These are phyloP conservation scores for Zhuliangozyma parablackwelliae DNA, from an alignment of 1,139 yeast genomes.

Conservation along the genomic window DNA sequence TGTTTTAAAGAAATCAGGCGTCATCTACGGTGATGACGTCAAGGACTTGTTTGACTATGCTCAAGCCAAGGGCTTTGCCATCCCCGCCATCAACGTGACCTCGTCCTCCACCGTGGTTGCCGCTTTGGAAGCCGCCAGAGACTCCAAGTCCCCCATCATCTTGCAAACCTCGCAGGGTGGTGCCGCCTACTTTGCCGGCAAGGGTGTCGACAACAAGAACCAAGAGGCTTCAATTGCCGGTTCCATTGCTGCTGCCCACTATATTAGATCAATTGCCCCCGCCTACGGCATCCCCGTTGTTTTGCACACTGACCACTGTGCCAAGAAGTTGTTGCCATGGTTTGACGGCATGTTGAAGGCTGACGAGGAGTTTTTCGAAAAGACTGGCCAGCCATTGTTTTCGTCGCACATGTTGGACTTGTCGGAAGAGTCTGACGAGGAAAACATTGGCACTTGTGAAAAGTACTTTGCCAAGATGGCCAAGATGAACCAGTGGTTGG, in stretches of 20 bases:
- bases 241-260: slow-evolving; percentile 96
- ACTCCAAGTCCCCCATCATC: slow-evolving; percentile 90
- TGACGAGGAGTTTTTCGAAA: slow-evolving; percentile 86
- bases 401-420: slow-evolving; percentile 99
- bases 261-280: slow-evolving; percentile 95
- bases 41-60: slow-evolving; percentile 89
- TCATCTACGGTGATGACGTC: slow-evolving; percentile 98
- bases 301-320: slow-evolving; percentile 98
- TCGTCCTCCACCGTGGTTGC: slow-evolving; percentile 96
- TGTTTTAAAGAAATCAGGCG: slow-evolving; percentile 90
- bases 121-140: slow-evolving; percentile 98
- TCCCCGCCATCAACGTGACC: slow-evolving; percentile 97
- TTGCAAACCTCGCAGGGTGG: slow-evolving; percentile 99
- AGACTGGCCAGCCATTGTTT: slow-evolving; percentile 91
- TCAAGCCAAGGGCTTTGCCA: slow-evolving; percentile 89
- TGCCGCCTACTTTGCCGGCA: slow-evolving; percentile 99
- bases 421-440: slow-evolving; percentile 94
- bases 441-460: slow-evolving; percentile 90
- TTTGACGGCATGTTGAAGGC: slow-evolving; percentile 96
- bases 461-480: slow-evolving; percentile 94
- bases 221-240: slow-evolving; percentile 95
- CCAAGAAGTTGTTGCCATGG: slow-evolving; percentile 97
- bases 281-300: slow-evolving; percentile 94
- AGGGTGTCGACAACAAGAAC: slow-evolving; percentile 92
- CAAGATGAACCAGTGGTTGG: slow-evolving; percentile 95